phyloP scores from a whole-genome alignment of 495 filamentous ascomycete species.

The Penicillium simplicissimum region DNA sequence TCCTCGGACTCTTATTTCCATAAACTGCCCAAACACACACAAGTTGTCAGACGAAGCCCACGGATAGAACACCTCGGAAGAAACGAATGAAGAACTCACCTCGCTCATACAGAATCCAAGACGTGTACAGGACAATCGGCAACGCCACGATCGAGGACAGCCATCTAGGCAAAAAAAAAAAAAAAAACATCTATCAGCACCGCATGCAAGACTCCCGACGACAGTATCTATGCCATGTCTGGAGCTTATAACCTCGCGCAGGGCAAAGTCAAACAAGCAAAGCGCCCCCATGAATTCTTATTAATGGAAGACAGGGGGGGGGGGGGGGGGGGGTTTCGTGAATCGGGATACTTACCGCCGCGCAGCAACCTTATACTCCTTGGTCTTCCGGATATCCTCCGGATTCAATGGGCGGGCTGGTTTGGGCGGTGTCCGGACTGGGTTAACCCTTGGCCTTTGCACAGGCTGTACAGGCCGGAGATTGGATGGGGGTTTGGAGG shows the following conservation, averaged over 20 bases:
- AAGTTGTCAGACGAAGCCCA: neutral
- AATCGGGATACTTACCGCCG: conserved; percentile 19
- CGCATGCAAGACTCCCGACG: neutral
- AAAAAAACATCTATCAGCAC: conserved; percentile 9
- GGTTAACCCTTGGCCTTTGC: neutral
- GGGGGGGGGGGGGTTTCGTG: too few species aligned
- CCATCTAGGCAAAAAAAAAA: conserved; percentile 42
- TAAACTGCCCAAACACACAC: conserved; percentile 25
- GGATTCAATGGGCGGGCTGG: conserved; percentile 10
- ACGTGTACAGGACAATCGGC: conserved; percentile 49
- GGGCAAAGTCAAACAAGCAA: too few species aligned
- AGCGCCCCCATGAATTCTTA: too few species aligned
- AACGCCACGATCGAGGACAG: conserved; percentile 54
- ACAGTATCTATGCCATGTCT: neutral
- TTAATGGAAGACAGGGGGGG: too few species aligned
- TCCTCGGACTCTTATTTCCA: conserved; percentile 18
- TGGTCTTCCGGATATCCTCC: conserved; percentile 31
- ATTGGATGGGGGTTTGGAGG: neutral
- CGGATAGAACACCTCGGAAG: neutral
- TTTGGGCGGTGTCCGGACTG: neutral
- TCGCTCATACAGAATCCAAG: conserved; percentile 30
- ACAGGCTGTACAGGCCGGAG: neutral
- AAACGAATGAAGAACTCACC: conserved; percentile 15
- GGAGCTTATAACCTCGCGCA: too few species aligned
- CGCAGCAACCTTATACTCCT: conserved; percentile 33